These are phyloP conservation scores for Candida tetrigidarum DNA, from an alignment of 1,139 yeast genomes.

Conservation along the genomic window DNA sequence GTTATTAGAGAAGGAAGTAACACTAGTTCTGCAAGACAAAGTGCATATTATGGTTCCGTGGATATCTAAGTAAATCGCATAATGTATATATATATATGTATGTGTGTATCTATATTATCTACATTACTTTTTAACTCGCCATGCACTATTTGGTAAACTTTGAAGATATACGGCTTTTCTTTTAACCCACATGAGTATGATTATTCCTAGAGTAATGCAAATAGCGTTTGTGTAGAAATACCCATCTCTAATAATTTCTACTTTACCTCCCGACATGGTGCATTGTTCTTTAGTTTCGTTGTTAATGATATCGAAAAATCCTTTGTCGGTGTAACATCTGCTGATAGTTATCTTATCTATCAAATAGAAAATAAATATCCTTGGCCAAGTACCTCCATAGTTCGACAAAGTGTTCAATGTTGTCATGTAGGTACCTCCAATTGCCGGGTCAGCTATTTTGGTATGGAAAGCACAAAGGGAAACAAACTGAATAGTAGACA, in stretches of 20 bases:
- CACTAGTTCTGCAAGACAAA: constrained; percentile 1
- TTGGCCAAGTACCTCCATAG: constrained; percentile 98
- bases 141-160: constrained; percentile 63
- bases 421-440: constrained; percentile 99
- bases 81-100: constrained; percentile 1
- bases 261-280: constrained; percentile 54
- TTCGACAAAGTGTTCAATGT: constrained; percentile 89
- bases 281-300: constrained; percentile 55
- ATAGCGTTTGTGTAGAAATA: constrained; percentile 77
- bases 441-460: constrained; percentile 90
- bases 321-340: constrained; percentile 42
- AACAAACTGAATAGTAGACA: constrained; percentile 95
- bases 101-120: background rate
- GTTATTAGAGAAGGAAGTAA: constrained; percentile 5
- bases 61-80: background rate
- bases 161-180: constrained; percentile 62
- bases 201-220: constrained; percentile 72
- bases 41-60: constrained; percentile 9
- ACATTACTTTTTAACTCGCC: constrained; percentile 54
- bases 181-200: constrained; percentile 71
- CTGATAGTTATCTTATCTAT: constrained; percentile 80
- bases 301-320: constrained; percentile 20
- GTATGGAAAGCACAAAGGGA: constrained; percentile 95
- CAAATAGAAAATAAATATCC: constrained; percentile 71
- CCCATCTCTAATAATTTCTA: constrained; percentile 70